Evolutionary conservation across 2,329 filamentous ascomycete species (phyloP).

Genomic region (Microsporum ferrugineum): DNA sequence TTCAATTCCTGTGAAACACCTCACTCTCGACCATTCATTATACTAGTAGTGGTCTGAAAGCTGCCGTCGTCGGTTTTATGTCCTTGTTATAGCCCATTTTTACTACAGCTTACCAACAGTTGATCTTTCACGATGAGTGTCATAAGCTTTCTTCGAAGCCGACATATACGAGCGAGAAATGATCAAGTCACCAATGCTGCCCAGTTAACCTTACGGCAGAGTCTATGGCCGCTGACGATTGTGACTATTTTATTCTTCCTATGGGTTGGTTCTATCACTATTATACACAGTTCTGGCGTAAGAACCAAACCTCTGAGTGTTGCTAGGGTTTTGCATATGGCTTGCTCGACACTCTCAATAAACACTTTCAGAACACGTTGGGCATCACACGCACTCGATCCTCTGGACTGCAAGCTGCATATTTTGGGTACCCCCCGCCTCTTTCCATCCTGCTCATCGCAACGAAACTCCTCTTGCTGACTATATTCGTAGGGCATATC

Average conservation of each 20-base stretch:
- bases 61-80: background rate
- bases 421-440: slow-evolving; percentile 44
- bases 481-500: slow-evolving; percentile 35
- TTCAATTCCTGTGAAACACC: background rate
- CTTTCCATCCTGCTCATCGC: background rate
- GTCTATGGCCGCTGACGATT: slow-evolving; percentile 33
- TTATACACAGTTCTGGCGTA: background rate
- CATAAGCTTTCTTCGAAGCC: slow-evolving; percentile 21
- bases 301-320: background rate
- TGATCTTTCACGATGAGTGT: slow-evolving; percentile 19
- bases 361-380: slow-evolving; percentile 48
- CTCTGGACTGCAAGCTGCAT: slow-evolving; percentile 52
- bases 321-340: slow-evolving; percentile 38
- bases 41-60: background rate
- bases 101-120: background rate
- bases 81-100: background rate
- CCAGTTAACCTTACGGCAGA: slow-evolving; percentile 34
- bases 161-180: slow-evolving; percentile 26
- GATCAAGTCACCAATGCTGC: slow-evolving; percentile 31
- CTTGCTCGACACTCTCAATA: slow-evolving; percentile 41
- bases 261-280: slow-evolving; percentile 33
- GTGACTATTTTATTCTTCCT: slow-evolving; percentile 43
- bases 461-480: background rate
- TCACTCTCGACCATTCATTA: background rate
- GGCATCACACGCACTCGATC: slow-evolving; percentile 46